Evolutionary conservation across 305 asterid genomes (phyloP).

Genomic region (Fraxinus baroniana): DNA sequence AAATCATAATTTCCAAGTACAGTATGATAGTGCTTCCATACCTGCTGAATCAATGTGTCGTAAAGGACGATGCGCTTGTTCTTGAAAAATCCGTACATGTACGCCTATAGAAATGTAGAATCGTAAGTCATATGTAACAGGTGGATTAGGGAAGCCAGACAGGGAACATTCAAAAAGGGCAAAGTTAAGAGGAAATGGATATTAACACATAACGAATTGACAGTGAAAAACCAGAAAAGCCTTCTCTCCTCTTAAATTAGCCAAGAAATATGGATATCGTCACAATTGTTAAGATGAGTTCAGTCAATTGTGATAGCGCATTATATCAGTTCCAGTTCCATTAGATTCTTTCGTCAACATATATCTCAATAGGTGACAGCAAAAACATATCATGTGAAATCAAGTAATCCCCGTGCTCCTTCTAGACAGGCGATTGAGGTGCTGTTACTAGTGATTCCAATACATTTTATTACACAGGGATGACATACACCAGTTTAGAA

Average conservation of each 20-base stretch:
- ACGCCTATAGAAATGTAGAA: constrained; percentile 61
- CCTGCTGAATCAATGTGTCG: constrained; percentile 98
- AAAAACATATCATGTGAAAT: not conserved
- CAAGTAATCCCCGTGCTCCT: not conserved
- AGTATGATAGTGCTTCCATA: constrained; percentile 26
- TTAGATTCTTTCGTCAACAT: not conserved
- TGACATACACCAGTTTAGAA: not conserved
- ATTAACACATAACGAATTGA: not conserved
- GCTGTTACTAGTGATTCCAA: not conserved
- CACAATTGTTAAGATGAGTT: not conserved
- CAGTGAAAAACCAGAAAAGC: not conserved
- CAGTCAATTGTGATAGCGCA: not conserved
- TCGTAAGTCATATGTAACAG: constrained; percentile 19
- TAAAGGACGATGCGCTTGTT: constrained; percentile 95
- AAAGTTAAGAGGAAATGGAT: not conserved
- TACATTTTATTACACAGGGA: not conserved
- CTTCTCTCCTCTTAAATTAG: constrained; percentile 3
- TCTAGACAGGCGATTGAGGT: not conserved
- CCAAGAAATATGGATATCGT: not conserved
- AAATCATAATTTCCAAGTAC: not conserved
- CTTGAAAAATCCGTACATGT: constrained; percentile 97
- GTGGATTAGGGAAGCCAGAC: not conserved
- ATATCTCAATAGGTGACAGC: not conserved
- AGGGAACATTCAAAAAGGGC: not conserved
- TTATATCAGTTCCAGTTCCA: not conserved